Evolutionary conservation across 73 alveolate species (phyloP).

Genomic region (Paramecium tetraurelia): DNA sequence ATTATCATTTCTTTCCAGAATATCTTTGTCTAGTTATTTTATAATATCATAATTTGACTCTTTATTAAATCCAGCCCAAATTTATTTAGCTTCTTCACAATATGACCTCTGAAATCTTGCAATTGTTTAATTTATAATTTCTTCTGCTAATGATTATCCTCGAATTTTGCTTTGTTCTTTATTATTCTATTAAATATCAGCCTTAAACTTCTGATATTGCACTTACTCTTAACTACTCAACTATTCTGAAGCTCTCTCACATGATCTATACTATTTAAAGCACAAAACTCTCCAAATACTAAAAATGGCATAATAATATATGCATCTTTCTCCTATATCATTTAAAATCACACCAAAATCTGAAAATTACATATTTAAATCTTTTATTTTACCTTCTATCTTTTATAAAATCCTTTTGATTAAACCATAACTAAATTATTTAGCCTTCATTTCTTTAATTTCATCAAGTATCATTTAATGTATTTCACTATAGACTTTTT

Average conservation of each 20-base stretch:
- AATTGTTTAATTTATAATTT: background rate
- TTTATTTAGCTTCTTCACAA: background rate
- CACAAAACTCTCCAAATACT: background rate
- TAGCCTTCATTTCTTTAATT: background rate
- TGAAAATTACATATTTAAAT: background rate
- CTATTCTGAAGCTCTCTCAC: background rate
- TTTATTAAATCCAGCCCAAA: no score
- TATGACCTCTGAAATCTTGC: background rate
- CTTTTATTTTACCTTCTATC: background rate
- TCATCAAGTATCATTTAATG: background rate
- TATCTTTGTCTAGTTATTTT: background rate
- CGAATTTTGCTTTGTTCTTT: background rate
- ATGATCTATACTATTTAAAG: background rate
- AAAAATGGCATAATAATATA: background rate
- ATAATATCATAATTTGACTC: background rate
- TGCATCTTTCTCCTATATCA: background rate
- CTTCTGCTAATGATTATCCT: background rate
- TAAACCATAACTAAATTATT: background rate
- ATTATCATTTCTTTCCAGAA: background rate
- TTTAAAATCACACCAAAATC: background rate
- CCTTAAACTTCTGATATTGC: background rate
- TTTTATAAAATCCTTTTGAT: background rate
- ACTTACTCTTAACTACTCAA: background rate
- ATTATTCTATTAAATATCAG: background rate
- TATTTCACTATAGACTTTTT: background rate